Percentiles rank a stretch among this genome's conserved stretches.
Conservation (phyloP, 192 early-diverging fungal genomes). For the Ramicandelaber brevisporus region DNA sequence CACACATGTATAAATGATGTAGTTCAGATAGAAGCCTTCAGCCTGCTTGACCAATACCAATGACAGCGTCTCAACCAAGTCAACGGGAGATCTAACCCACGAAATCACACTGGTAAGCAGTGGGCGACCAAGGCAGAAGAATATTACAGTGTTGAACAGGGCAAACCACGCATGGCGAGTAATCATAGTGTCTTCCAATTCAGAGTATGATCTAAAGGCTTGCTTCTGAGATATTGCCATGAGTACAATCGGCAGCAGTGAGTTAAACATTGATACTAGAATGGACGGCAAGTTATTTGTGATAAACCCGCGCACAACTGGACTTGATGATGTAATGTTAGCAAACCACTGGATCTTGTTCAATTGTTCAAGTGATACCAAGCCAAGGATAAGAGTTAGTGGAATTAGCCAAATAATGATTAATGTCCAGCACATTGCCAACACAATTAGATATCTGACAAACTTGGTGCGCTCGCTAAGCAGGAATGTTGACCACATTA, state of each 20-base stretch:
- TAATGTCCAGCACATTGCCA: constrained; percentile 19
- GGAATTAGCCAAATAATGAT: constrained; percentile 39
- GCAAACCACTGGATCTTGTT: constrained; percentile 17
- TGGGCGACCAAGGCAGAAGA: constrained; percentile 26
- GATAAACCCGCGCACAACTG: too few relatives aligned
- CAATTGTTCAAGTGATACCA: constrained; percentile 22
- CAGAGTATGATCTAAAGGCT: constrained; percentile 23
- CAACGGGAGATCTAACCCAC: constrained; percentile 19
- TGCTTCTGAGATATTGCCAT: constrained; percentile 30
- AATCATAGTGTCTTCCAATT: constrained; percentile 23
- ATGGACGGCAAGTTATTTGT: constrained; percentile 25
- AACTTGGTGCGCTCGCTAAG: constrained; percentile 20
- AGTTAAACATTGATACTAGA: constrained; percentile 22
- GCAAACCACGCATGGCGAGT: constrained; percentile 28
- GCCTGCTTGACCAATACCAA: constrained; percentile 21
- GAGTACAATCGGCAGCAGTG: constrained; percentile 14
- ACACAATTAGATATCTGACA: constrained; percentile 15
- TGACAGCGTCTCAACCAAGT: constrained; percentile 19
- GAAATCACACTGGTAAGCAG: constrained; percentile 21
- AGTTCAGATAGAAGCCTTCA: constrained; percentile 32
- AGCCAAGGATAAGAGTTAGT: constrained; percentile 22
- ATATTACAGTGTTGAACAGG: constrained; percentile 33
- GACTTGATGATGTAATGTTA: constrained; percentile 13
- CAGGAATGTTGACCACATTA: constrained; percentile 14
- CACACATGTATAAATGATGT: constrained; percentile 27